Evolutionary conservation across 1,284 basidiomycete species (phyloP).

Genomic region (Xerocomus alliaceus): DNA sequence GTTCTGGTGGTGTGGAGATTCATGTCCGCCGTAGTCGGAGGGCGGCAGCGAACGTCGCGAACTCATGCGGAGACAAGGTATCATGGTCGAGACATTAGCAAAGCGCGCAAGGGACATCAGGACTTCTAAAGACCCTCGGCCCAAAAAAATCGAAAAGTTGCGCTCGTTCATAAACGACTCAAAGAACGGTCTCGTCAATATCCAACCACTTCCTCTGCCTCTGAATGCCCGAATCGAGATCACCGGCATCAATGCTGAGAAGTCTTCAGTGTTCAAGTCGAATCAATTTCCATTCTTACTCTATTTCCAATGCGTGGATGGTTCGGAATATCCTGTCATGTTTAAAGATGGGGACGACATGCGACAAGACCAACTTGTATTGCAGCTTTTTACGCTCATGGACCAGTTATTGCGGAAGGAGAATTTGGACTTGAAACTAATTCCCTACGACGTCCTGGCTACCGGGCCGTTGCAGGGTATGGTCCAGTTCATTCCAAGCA

Average conservation of each 20-base stretch:
- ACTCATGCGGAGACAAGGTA: conserved; percentile 83
- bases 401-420: conserved; percentile 93
- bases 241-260: conserved; percentile 87
- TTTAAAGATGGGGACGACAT: conserved; percentile 99
- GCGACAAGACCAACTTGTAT: conserved; percentile 96
- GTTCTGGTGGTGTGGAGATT: not conserved
- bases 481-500: conserved; percentile 95
- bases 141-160: conserved; percentile 97
- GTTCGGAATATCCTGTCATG: conserved; percentile 88
- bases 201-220: conserved; percentile 85
- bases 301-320: conserved; percentile 83
- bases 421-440: conserved; percentile 92
- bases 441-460: conserved; percentile 92
- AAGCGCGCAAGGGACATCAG: conserved; percentile 87
- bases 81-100: conserved; percentile 84
- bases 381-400: conserved; percentile 98
- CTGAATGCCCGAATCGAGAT: conserved; percentile 86
- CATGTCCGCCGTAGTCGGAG: conserved; percentile 56
- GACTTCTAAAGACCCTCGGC: conserved; percentile 88
- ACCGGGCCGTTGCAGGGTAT: conserved; percentile 94
- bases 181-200: conserved; percentile 79
- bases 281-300: conserved; percentile 93
- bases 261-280: conserved; percentile 96
- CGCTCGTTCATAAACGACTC: conserved; percentile 83
- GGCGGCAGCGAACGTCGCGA: conserved; percentile 82